Evolutionary conservation across 1,284 basidiomycete genomes (phyloP).

Genomic region (Ceratobasidium sp.): DNA sequence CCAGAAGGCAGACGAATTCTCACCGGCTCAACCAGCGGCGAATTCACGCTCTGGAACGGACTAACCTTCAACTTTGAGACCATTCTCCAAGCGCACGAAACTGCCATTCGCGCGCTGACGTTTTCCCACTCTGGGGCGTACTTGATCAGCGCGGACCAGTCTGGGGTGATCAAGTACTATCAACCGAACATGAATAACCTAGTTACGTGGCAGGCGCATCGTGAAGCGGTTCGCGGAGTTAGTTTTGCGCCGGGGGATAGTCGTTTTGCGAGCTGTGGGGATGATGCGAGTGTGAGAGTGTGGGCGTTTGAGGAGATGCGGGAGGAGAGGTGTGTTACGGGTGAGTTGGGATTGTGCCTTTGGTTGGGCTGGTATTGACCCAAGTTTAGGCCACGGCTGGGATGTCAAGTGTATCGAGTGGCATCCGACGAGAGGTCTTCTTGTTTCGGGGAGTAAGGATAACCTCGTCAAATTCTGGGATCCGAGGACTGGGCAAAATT

Average conservation of each 20-base stretch:
- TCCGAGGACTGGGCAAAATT: constrained; percentile 86
- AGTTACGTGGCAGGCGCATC: constrained; percentile 90
- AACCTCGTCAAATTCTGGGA: constrained; percentile 99
- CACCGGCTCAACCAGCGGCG: constrained; percentile 95
- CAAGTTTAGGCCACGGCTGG: constrained; percentile 88
- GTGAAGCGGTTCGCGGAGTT: constrained; percentile 90
- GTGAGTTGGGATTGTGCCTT: constrained; percentile 59
- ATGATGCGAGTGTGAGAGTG: constrained; percentile 93
- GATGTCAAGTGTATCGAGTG: constrained; percentile 98
- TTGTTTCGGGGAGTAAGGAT: constrained; percentile 96
- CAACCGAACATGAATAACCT: constrained; percentile 99
- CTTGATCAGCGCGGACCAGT: constrained; percentile 93
- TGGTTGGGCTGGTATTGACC: not conserved
- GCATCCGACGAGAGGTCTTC: constrained; percentile 95
- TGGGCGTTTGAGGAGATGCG: constrained; percentile 95
- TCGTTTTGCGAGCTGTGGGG: constrained; percentile 92
- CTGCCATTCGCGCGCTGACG: constrained; percentile 88
- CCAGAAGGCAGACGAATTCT: constrained; percentile 93
- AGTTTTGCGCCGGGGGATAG: constrained; percentile 93
- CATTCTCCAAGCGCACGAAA: constrained; percentile 97
- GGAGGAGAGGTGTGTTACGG: constrained; percentile 88
- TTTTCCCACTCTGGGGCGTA: constrained; percentile 94
- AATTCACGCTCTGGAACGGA: constrained; percentile 99
- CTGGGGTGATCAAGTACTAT: constrained; percentile 97
- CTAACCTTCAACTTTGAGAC: constrained; percentile 99